Evolutionary conservation across 2,329 filamentous ascomycete species (phyloP).

Genomic region (Verticillium isaacii): DNA sequence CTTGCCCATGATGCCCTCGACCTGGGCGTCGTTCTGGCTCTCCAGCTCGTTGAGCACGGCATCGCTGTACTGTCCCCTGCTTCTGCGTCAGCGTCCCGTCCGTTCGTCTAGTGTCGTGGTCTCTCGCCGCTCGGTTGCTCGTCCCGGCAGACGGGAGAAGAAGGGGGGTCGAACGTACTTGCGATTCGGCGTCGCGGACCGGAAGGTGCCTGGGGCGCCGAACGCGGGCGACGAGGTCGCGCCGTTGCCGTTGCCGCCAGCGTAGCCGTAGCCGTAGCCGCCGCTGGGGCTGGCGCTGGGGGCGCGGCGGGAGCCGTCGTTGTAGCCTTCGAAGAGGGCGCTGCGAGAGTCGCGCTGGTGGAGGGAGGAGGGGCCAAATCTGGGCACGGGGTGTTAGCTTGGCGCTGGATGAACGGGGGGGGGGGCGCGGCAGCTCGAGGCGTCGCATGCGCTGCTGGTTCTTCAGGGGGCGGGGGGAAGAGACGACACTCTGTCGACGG

Average conservation of each 20-base stretch:
- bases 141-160: too few relatives aligned
- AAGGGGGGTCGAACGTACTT: slow-evolving; percentile 38
- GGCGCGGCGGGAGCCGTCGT: slow-evolving; percentile 34
- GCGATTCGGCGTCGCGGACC: slow-evolving; percentile 67
- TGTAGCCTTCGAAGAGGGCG: slow-evolving; percentile 71
- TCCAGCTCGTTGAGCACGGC: slow-evolving; percentile 90
- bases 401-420: neutral
- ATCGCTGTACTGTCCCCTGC: slow-evolving; percentile 84
- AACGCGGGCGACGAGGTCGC: slow-evolving; percentile 18
- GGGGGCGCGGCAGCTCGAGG: neutral
- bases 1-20: slow-evolving; percentile 87
- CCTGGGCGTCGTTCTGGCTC: slow-evolving; percentile 87
- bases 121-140: neutral
- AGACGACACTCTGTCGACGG: neutral
- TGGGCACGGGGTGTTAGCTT: neutral
- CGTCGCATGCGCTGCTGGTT: neutral
- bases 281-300: slow-evolving; percentile 42
- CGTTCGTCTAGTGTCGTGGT: neutral
- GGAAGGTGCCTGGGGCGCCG: slow-evolving; percentile 38
- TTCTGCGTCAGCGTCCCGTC: neutral
- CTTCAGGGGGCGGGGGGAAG: neutral
- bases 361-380: slow-evolving; percentile 63
- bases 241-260: slow-evolving; percentile 11
- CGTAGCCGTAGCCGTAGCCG: slow-evolving; percentile 48
- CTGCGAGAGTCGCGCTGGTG: slow-evolving; percentile 71